A percentile compares a stretch with the other conserved stretches of the same genome.
These are phyloP conservation scores for Tylopilus sp. DNA, from an alignment of 768 basidiomycete genomes.

Conservation along the genomic window DNA sequence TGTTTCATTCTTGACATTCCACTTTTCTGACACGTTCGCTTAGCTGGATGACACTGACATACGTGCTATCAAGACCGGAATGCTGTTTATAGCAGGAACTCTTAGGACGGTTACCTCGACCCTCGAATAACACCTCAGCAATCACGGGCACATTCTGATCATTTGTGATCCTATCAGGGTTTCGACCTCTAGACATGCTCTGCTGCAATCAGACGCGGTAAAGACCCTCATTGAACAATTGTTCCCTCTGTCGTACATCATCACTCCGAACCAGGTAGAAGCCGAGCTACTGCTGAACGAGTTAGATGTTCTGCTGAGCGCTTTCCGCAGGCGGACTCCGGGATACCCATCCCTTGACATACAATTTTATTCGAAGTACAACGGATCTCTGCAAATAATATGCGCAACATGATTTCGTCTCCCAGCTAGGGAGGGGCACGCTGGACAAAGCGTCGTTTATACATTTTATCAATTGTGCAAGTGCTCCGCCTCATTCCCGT, in stretches of 20 bases:
- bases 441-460: constrained; percentile 64
- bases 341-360: constrained; percentile 66
- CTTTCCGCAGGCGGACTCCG: constrained; percentile 46
- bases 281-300: constrained; percentile 61
- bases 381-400: constrained; percentile 63
- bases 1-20: not conserved
- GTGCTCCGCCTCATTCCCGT: not conserved
- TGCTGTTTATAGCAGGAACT: constrained; percentile 67
- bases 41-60: constrained; percentile 76
- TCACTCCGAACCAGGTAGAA: constrained; percentile 87
- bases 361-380: constrained; percentile 57
- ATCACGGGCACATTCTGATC: constrained; percentile 43
- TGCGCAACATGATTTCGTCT: constrained; percentile 83
- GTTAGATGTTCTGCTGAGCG: not conserved
- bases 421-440: constrained; percentile 67
- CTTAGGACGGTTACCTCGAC: constrained; percentile 49
- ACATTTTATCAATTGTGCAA: constrained; percentile 76
- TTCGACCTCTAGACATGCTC: constrained; percentile 81
- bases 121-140: constrained; percentile 42
- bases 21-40: not conserved
- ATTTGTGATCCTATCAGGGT: constrained; percentile 91
- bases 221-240: constrained; percentile 55
- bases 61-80: constrained; percentile 82
- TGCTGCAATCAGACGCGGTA: constrained; percentile 68
- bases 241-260: constrained; percentile 63